Evolutionary conservation across 768 basidiomycete species (phyloP).

Genomic region (Macrolepiota albuminosa): DNA sequence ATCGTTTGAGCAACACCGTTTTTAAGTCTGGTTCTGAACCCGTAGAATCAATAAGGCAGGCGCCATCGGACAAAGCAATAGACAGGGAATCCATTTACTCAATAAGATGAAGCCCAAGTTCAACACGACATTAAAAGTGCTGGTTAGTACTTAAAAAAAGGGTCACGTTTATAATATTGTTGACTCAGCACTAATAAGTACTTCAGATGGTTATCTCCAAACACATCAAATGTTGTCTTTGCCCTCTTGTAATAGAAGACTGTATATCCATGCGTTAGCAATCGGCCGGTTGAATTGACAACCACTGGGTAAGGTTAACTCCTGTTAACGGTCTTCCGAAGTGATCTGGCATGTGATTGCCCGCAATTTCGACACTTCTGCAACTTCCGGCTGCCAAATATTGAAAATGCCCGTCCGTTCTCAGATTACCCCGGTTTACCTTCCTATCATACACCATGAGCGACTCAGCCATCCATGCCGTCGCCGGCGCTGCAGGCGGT

Average conservation of each 20-base stretch:
- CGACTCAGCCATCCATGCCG: conserved; percentile 81
- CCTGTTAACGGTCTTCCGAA: conserved; percentile 1
- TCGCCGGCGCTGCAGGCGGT: conserved; percentile 89
- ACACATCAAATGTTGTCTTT: background rate
- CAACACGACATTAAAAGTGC: background rate
- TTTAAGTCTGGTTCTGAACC: conserved; percentile 27
- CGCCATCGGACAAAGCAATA: conserved; percentile 29
- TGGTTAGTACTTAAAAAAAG: background rate
- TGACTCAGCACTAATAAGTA: background rate
- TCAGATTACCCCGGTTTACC: background rate
- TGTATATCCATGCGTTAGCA: background rate
- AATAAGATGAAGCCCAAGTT: background rate
- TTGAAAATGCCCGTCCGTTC: background rate
- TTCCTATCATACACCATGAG: conserved; percentile 34
- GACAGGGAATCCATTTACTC: conserved; percentile 19
- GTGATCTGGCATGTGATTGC: conserved; percentile 12
- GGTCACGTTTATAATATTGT: background rate
- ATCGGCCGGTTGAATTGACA: background rate
- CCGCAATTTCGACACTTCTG: background rate
- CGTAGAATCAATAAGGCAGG: conserved; percentile 32
- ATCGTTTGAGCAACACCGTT: conserved; percentile 32
- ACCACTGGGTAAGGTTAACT: background rate
- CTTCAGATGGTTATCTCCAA: background rate
- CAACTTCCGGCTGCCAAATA: conserved; percentile 6
- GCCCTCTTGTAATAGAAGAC: background rate